These are phyloP conservation scores for Tuber umbilicatum DNA, from an alignment of 495 filamentous ascomycete species.

Conservation along the genomic window DNA sequence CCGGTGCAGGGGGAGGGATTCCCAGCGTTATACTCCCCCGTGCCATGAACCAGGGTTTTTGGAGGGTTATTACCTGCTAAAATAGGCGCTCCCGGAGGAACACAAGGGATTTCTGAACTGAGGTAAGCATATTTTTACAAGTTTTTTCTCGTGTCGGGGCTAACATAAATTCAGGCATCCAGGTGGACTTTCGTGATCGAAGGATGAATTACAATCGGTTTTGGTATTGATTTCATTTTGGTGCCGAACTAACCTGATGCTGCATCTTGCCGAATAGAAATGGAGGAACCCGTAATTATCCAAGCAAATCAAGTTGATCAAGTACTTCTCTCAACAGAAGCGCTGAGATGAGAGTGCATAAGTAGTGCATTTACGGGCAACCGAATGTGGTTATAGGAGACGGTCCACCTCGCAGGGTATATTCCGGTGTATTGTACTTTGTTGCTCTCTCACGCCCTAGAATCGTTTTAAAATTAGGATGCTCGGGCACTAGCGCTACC, in stretches of 20 bases:
- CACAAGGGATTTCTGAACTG: constrained; percentile 51
- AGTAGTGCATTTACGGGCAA: constrained; percentile 45
- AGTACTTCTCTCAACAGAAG: constrained; percentile 41
- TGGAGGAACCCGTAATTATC: constrained; percentile 49
- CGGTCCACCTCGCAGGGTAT: constrained; percentile 51
- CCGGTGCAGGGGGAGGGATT: constrained; percentile 53
- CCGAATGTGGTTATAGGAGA: constrained; percentile 49
- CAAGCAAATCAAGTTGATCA: constrained; percentile 46
- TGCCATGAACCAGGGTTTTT: constrained; percentile 54
- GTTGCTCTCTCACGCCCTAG: constrained; percentile 51
- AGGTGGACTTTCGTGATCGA: constrained; percentile 61
- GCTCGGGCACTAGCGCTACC: constrained; percentile 46
- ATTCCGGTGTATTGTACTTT: constrained; percentile 49
- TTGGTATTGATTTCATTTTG: constrained; percentile 50
- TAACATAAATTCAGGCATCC: neutral
- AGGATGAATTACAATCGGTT: constrained; percentile 53
- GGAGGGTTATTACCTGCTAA: constrained; percentile 53
- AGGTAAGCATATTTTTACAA: constrained; percentile 28
- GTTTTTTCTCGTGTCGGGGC: neutral
- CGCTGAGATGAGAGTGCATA: constrained; percentile 44
- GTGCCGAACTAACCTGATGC: constrained; percentile 52
- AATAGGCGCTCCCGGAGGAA: constrained; percentile 49
- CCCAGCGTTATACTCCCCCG: constrained; percentile 54
- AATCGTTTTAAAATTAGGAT: constrained; percentile 49
- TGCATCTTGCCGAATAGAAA: constrained; percentile 49